Evolutionary conservation across 805 yeast genomes (phyloP).

Genomic region (Metschnikowia amazonensis): DNA sequence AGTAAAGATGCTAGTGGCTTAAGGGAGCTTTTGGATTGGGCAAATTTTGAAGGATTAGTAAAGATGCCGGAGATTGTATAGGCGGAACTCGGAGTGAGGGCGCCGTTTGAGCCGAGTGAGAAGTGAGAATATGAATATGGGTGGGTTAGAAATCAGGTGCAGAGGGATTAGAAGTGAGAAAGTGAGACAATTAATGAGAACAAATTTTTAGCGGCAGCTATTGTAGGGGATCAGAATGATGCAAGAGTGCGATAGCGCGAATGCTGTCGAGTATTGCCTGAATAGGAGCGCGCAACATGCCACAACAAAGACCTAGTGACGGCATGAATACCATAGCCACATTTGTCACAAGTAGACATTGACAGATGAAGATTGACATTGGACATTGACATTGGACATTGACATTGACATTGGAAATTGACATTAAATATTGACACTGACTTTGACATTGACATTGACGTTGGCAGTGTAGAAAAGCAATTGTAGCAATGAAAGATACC

Average conservation of each 20-base stretch:
- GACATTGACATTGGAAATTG: too few species aligned
- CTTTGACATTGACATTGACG: too few species aligned
- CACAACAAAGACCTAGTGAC: neutral
- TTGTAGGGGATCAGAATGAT: constrained; percentile 4
- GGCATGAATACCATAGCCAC: too few species aligned
- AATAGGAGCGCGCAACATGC: constrained; percentile 1
- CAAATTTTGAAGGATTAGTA: neutral
- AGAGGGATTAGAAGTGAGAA: constrained; percentile 2
- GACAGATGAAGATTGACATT: too few species aligned
- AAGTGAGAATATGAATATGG: neutral
- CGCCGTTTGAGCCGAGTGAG: neutral
- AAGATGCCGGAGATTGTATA: neutral
- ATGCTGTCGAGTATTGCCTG: neutral
- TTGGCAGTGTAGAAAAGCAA: too few species aligned
- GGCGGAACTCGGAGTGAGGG: neutral
- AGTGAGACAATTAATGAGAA: constrained; percentile 5
- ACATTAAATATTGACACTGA: too few species aligned
- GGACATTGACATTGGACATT: too few species aligned
- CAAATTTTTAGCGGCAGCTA: constrained; percentile 5
- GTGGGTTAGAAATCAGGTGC: neutral
- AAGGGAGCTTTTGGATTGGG: neutral
- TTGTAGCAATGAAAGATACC: too few species aligned
- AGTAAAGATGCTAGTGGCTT: neutral
- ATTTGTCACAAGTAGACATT: too few species aligned
- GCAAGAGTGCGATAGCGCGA: constrained; percentile 2